Percentiles rank a stretch among this genome's conserved stretches.
Evolutionary conservation across 192 early-diverging fungal genomes (phyloP).

Genomic region (Radiomyces spectabilis): DNA sequence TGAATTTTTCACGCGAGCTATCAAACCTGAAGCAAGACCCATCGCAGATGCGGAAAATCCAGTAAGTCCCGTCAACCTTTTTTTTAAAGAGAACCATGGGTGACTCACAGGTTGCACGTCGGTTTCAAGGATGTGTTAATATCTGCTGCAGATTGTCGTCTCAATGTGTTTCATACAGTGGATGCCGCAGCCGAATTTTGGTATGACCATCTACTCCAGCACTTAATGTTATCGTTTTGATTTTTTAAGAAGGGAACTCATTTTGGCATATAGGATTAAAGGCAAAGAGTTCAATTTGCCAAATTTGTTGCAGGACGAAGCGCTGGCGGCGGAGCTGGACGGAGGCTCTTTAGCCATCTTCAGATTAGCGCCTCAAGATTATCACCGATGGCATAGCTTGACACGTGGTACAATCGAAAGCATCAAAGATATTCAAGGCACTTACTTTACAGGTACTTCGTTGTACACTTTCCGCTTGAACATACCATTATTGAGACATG

Average conservation of each 20-base stretch:
- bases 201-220: constrained; percentile 23
- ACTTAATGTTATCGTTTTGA: neutral
- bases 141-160: constrained; percentile 45
- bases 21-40: constrained; percentile 50
- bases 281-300: constrained; percentile 56
- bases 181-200: constrained; percentile 47
- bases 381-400: constrained; percentile 68
- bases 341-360: constrained; percentile 59
- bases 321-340: constrained; percentile 37
- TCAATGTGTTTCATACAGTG: constrained; percentile 47
- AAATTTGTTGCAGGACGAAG: constrained; percentile 43
- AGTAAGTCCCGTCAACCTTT: constrained; percentile 6
- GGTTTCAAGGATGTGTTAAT: constrained; percentile 4
- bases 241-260: neutral
- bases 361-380: constrained; percentile 77
- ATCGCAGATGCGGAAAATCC: constrained; percentile 28
- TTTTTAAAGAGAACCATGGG: no score
- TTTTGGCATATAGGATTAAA: constrained; percentile 40
- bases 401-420: constrained; percentile 42
- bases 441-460: constrained; percentile 49
- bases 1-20: constrained; percentile 68
- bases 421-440: constrained; percentile 40
- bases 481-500: neutral
- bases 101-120: no score
- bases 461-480: neutral